These are phyloP conservation scores for Tinospora cordifolia DNA, from an alignment of 164 flowering plant species.

Conservation along the genomic window DNA sequence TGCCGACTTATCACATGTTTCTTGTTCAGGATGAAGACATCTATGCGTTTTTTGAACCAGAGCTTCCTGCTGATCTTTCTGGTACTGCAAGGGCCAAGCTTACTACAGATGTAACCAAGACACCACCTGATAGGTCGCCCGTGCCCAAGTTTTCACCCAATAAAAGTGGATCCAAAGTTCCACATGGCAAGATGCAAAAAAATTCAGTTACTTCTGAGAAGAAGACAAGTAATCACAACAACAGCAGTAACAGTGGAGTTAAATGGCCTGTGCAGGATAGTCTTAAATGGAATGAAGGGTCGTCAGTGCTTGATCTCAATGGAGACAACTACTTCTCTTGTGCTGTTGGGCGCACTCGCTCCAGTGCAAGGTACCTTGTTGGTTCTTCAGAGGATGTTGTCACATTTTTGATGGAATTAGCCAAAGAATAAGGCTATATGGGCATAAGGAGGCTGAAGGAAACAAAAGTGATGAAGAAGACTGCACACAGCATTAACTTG, in stretches of 20 bases:
- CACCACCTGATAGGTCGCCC: slow-evolving; percentile 34
- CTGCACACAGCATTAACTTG: not conserved
- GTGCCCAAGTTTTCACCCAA: slow-evolving; percentile 33
- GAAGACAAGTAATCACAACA: slow-evolving; percentile 23
- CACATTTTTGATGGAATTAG: slow-evolving; percentile 42
- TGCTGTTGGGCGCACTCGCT: slow-evolving; percentile 56
- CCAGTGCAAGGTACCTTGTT: slow-evolving; percentile 62
- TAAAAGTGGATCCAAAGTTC: slow-evolving; percentile 41
- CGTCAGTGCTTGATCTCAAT: slow-evolving; percentile 71
- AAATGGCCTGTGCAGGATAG: slow-evolving; percentile 27
- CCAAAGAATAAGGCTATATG: slow-evolving; percentile 11
- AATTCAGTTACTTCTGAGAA: slow-evolving; percentile 27
- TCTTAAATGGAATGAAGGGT: slow-evolving; percentile 38
- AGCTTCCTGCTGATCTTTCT: slow-evolving; percentile 41
- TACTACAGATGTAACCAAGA: slow-evolving; percentile 29
- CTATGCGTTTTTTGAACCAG: slow-evolving; percentile 76
- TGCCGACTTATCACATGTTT: not conserved
- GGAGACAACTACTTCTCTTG: slow-evolving; percentile 83
- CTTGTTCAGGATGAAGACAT: slow-evolving; percentile 72
- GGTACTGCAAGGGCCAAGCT: slow-evolving; percentile 30
- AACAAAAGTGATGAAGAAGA: too few species aligned
- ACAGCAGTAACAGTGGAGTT: slow-evolving; percentile 5
- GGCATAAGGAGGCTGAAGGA: too few species aligned
- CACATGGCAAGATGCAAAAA: slow-evolving; percentile 31
- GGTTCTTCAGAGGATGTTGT: slow-evolving; percentile 59